Percentiles rank a stretch among this genome's conserved stretches.
phyloP scores from a whole-genome alignment of 1,139 yeast species.

The Debaryomyces nepalensis region DNA sequence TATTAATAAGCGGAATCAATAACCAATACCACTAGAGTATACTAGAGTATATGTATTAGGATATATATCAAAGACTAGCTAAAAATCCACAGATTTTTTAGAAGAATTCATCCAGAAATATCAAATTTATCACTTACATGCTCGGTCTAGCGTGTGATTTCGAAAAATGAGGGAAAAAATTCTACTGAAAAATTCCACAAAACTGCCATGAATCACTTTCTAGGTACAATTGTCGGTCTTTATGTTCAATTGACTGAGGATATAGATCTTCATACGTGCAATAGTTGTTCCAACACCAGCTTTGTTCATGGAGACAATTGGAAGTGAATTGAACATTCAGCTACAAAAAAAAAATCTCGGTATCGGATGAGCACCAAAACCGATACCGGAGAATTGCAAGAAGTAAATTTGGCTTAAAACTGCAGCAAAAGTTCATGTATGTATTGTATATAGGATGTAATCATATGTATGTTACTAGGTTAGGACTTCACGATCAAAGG shows the following conservation, averaged over 20 bases:
- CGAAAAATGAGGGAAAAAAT: slow-evolving; percentile 4
- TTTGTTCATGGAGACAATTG: too few species aligned
- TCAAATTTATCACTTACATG: not conserved
- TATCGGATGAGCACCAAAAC: not conserved
- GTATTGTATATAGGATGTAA: slow-evolving; percentile 1
- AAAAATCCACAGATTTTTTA: not conserved
- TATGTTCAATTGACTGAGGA: too few species aligned
- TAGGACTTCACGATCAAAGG: not conserved
- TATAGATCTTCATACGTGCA: too few species aligned
- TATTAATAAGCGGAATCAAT: not conserved
- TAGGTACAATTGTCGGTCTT: too few species aligned
- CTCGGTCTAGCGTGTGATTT: slow-evolving; percentile 3
- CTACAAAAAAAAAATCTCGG: too few species aligned
- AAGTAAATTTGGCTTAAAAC: not conserved
- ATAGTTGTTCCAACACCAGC: too few species aligned
- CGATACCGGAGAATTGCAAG: slow-evolving; percentile 10
- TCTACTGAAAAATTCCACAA: slow-evolving; percentile 5
- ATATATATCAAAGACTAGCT: slow-evolving; percentile 1
- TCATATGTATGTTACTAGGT: not conserved
- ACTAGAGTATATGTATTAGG: not conserved
- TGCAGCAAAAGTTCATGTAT: not conserved
- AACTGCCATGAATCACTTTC: not conserved
- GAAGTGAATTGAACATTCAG: too few species aligned
- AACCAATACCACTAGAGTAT: slow-evolving; percentile 1
- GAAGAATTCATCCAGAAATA: slow-evolving; percentile 1